Evolutionary conservation across 768 basidiomycete genomes (phyloP), one percentile per base, ranked within the genome.

Genomic region (Lactifluus piperatus): DNA sequence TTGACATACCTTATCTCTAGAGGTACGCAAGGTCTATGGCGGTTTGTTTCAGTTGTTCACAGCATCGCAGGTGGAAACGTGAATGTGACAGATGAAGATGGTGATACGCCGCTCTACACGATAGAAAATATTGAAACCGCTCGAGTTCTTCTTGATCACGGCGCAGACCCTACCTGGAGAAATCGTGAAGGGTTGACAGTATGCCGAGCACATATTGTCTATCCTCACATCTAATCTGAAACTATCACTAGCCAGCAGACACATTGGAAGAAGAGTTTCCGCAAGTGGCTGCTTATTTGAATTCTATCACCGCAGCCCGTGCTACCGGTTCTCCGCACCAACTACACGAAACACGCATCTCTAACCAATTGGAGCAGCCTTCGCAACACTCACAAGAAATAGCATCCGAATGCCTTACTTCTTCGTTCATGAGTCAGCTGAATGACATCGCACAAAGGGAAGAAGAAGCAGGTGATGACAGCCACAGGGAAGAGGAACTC

Each of bases 101-200:
- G 89, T 9, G 94, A 97, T 70, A 95, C 93, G 10, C 94, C 94
- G 10, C 75, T 97, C 18, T 95, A 89, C 76, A 89, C 89, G 26
- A 91, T 91, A 47, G 94, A 97, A 72, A 81, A 82, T 69, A 67
- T 89, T 43, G 80, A 85, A 59, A 88, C 87, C 0, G 93, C 94
- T 2, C 77, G 76, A 14, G 91, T 78, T 71, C 82, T 97, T 62
- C 75, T 95, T 65, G 78, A 87, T 56, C 82, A 86, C 62, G 93
- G 93, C 18, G 92, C 93, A 5, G 69, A 73, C 50, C 70, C 85
- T 27, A 75, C 81, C 67, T 72, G 77, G 63, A 76, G 73, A 62
- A 95, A 97, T 70, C 68, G 71, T 52, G 84, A 91, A 62, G 91
- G 88, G 18, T 67, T 90, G 51, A 86, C 87, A 30, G 93, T 94